A percentile compares a stretch with the other conserved stretches of the same genome.
phyloP scores from a whole-genome alignment of 2,329 filamentous ascomycete genomes.

The Aspergillus proliferans region DNA sequence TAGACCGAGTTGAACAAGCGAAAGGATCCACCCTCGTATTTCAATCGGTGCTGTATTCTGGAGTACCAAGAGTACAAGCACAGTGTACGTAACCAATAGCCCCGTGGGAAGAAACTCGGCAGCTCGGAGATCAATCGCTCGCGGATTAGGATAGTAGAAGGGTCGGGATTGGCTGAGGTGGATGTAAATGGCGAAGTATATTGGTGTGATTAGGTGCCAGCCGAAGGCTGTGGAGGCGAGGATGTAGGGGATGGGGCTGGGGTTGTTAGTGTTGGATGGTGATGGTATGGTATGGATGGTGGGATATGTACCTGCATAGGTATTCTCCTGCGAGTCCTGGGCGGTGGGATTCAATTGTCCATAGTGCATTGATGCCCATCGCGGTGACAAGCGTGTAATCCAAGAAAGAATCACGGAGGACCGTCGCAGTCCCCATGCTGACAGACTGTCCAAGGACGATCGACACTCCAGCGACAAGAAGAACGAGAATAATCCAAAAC shows the following conservation, averaged over 20 bases:
- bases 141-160: conserved; percentile 9
- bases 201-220: conserved; percentile 3
- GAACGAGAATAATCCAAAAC: neutral
- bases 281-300: neutral
- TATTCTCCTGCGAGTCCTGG: neutral
- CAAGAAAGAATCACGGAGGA: too few species aligned
- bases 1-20: conserved; percentile 1
- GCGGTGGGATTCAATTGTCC: conserved; percentile 4
- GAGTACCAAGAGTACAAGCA: neutral
- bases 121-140: conserved; percentile 3
- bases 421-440: too few species aligned
- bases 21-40: neutral
- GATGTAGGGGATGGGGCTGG: conserved; percentile 5
- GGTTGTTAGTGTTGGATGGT: neutral
- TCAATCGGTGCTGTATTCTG: too few species aligned
- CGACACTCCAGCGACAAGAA: too few species aligned
- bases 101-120: conserved; percentile 2
- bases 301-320: conserved; percentile 1
- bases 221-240: conserved; percentile 2
- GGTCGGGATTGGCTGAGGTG: neutral
- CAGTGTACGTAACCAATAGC: conserved; percentile 1
- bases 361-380: conserved; percentile 2
- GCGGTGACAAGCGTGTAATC: neutral
- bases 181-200: conserved; percentile 8
- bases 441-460: too few species aligned